A percentile compares a stretch with the other conserved stretches of the same genome.
Conservation (phyloP, 805 yeast genomes). For the Kodamaea jinghongensis region DNA sequence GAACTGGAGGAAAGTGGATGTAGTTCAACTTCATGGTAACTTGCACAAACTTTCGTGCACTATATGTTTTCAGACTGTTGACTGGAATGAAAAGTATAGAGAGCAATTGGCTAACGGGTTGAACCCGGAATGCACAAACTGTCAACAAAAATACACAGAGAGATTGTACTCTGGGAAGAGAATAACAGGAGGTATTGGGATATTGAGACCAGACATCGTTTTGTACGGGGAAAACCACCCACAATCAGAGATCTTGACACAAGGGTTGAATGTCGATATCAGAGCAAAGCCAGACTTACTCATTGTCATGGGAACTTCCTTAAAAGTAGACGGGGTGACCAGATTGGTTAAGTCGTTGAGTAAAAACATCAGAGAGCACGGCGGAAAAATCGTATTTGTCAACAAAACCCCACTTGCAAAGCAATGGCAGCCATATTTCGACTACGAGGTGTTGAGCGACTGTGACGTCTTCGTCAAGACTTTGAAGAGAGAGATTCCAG, state of each 20-base stretch:
- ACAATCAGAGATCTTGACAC: slow-evolving; percentile 72
- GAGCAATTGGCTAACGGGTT: slow-evolving; percentile 54
- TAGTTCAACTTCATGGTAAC: slow-evolving; percentile 90
- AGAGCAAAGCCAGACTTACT: slow-evolving; percentile 69
- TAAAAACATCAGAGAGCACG: slow-evolving; percentile 67
- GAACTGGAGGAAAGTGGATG: slow-evolving; percentile 65
- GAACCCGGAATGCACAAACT: slow-evolving; percentile 74
- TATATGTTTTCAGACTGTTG: slow-evolving; percentile 53
- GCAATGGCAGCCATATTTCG: slow-evolving; percentile 70
- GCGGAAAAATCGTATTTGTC: slow-evolving; percentile 74
- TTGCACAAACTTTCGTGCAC: slow-evolving; percentile 75
- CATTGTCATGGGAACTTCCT: slow-evolving; percentile 88
- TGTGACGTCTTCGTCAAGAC: slow-evolving; percentile 78
- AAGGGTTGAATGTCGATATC: slow-evolving; percentile 65
- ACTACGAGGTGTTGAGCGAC: slow-evolving; percentile 74
- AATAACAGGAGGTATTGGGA: slow-evolving; percentile 65
- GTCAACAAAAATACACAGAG: slow-evolving; percentile 54
- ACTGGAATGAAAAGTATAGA: slow-evolving; percentile 60
- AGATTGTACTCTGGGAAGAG: slow-evolving; percentile 72
- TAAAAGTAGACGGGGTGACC: slow-evolving; percentile 87
- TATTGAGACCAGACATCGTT: slow-evolving; percentile 84
- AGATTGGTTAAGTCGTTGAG: slow-evolving; percentile 69
- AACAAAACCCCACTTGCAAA: slow-evolving; percentile 65
- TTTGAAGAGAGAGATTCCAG: slow-evolving; percentile 54
- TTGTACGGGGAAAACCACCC: slow-evolving; percentile 95